A percentile compares a stretch with the other conserved stretches of the same genome.
These are phyloP conservation scores for Camelina laxa DNA, from an alignment of 345 rosid species.

Conservation along the genomic window DNA sequence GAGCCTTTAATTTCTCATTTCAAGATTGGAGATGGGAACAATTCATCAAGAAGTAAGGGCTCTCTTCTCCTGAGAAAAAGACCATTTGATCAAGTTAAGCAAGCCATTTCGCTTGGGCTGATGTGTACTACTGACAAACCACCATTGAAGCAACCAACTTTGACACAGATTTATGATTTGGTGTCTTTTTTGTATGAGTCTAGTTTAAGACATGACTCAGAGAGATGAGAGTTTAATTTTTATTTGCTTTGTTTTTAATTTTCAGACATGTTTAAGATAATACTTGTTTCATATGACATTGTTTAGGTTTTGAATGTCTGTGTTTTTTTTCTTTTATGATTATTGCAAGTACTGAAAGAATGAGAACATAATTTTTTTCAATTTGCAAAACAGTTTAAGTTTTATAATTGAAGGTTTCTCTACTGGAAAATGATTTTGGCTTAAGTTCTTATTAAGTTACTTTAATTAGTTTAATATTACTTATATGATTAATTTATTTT, in stretches of 20 bases:
- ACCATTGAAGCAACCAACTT: slow-evolving; percentile 51
- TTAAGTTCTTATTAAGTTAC: no score
- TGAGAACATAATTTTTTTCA: no score
- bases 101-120: slow-evolving; percentile 59
- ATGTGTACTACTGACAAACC: slow-evolving; percentile 63
- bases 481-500: no score
- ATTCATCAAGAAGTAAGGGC: slow-evolving; percentile 37
- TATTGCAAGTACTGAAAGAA: not conserved
- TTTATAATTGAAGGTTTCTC: no score
- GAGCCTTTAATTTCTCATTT: slow-evolving; percentile 65
- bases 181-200: slow-evolving; percentile 48
- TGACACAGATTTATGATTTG: slow-evolving; percentile 55
- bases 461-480: no score
- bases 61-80: slow-evolving; percentile 5
- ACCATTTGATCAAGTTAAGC: slow-evolving; percentile 55
- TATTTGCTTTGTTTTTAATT: slow-evolving; percentile 13
- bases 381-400: no score
- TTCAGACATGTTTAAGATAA: not conserved
- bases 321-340: not conserved
- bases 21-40: slow-evolving; percentile 48
- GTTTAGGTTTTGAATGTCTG: slow-evolving; percentile 6
- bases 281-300: not conserved
- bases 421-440: no score
- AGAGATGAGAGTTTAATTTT: not conserved
- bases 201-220: slow-evolving; percentile 39